A percentile compares a stretch with the other conserved stretches of the same genome.
Conservation (phyloP, 73 alveolate genomes). For the Tetrahymena thermophila region DNA sequence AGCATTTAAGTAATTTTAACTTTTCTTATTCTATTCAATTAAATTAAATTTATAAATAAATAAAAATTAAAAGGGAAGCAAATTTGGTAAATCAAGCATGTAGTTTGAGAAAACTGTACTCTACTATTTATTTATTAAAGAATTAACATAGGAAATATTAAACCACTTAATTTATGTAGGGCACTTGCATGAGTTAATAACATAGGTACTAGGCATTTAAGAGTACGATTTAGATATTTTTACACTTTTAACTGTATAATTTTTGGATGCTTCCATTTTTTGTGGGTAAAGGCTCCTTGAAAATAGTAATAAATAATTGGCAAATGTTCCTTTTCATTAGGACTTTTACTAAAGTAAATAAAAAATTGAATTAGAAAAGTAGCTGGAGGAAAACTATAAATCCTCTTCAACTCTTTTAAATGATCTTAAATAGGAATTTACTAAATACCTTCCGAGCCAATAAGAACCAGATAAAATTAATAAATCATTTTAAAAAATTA, state of each 20-base stretch:
- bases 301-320: not conserved
- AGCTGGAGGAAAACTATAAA: not conserved
- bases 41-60: too few relatives aligned
- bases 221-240: not conserved
- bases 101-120: not conserved
- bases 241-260: not conserved
- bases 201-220: not conserved
- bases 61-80: not conserved
- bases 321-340: not conserved
- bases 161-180: not conserved
- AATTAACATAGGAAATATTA: not conserved
- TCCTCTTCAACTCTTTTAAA: not conserved
- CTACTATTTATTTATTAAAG: not conserved
- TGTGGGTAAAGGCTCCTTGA: not conserved
- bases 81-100: not conserved
- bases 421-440: not conserved
- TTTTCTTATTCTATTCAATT: too few relatives aligned
- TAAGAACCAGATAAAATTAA: not conserved
- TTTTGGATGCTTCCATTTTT: not conserved
- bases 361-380: not conserved
- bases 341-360: not conserved
- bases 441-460: not conserved
- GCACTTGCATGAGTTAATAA: not conserved
- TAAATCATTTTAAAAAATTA: not conserved
- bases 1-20: not conserved